Conservation (phyloP, 192 early-diverging fungal species). For the Chytriomyces confervae region DNA sequence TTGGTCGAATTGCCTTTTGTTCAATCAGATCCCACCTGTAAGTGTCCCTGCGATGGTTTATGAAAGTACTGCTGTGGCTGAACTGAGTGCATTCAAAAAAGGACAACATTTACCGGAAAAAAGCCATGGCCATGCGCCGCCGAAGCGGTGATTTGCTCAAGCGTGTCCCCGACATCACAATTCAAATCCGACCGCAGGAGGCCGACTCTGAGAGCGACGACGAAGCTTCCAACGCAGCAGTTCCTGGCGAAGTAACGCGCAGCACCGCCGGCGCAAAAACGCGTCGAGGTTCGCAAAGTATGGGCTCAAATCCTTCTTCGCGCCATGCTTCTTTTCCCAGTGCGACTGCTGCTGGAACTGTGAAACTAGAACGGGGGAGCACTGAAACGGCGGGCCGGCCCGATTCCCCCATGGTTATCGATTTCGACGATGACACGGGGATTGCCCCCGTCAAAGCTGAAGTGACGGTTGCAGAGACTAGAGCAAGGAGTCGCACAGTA, state of each 20-base stretch:
- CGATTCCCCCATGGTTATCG: slow-evolving; percentile 1
- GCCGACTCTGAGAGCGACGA: slow-evolving; percentile 67
- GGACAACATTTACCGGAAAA: slow-evolving; percentile 86
- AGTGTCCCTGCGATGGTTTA: neutral
- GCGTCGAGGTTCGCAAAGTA: too few relatives aligned
- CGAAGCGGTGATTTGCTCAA: slow-evolving; percentile 76
- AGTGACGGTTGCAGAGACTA: neutral
- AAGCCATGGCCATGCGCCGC: slow-evolving; percentile 81
- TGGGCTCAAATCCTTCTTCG: neutral
- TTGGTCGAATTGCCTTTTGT: slow-evolving; percentile 89
- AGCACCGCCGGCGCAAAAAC: neutral
- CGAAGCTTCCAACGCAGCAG: slow-evolving; percentile 23
- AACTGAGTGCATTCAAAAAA: slow-evolving; percentile 28
- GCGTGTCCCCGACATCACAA: slow-evolving; percentile 81
- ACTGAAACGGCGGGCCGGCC: neutral
- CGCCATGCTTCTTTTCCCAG: neutral
- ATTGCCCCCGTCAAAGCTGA: neutral
- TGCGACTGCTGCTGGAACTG: neutral
- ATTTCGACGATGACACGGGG: slow-evolving; percentile 9
- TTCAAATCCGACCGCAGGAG: slow-evolving; percentile 66
- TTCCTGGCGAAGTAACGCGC: neutral
- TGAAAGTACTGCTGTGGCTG: slow-evolving; percentile 14
- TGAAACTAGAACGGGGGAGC: neutral
- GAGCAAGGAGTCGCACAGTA: neutral
- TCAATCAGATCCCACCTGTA: slow-evolving; percentile 79